Conservation (phyloP, 192 early-diverging fungal genomes). For the Spinellus fusiger region DNA sequence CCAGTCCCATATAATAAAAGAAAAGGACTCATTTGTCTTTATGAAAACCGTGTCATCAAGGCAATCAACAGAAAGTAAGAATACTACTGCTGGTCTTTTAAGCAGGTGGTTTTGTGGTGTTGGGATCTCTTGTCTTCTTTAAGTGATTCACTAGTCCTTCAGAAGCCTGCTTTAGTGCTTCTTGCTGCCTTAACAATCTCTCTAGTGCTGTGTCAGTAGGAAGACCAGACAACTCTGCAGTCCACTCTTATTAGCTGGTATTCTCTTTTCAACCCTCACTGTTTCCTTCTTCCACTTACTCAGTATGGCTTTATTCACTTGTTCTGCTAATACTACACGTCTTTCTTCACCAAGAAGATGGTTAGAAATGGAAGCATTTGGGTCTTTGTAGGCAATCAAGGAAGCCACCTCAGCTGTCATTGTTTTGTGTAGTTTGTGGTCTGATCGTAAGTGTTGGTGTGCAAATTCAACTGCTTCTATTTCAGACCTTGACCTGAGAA, state of each 20-base stretch:
- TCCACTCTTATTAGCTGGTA: background rate
- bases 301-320: slow-evolving; percentile 9
- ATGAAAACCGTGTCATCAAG: too few species aligned
- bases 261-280: too few species aligned
- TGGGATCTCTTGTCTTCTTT: too few species aligned
- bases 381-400: slow-evolving; percentile 9
- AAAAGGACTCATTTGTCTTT: too few species aligned
- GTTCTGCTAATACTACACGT: slow-evolving; percentile 2
- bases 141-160: too few species aligned
- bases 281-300: background rate
- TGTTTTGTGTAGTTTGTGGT: background rate
- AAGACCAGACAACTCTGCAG: background rate
- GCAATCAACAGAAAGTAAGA: too few species aligned
- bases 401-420: slow-evolving; percentile 2
- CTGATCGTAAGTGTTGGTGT: slow-evolving; percentile 2
- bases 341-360: slow-evolving; percentile 5
- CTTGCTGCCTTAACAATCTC: background rate
- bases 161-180: too few species aligned
- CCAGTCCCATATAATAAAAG: too few species aligned
- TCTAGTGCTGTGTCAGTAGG: slow-evolving; percentile 2
- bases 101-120: too few species aligned
- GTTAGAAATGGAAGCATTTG: background rate
- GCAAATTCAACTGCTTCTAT: slow-evolving; percentile 1
- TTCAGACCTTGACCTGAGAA: background rate
- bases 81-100: too few species aligned